Evolutionary conservation across 164 flowering plant species (phyloP), one percentile per base, ranked within the genome.

Genomic region (Kalanchoe fedtschenkoi): DNA sequence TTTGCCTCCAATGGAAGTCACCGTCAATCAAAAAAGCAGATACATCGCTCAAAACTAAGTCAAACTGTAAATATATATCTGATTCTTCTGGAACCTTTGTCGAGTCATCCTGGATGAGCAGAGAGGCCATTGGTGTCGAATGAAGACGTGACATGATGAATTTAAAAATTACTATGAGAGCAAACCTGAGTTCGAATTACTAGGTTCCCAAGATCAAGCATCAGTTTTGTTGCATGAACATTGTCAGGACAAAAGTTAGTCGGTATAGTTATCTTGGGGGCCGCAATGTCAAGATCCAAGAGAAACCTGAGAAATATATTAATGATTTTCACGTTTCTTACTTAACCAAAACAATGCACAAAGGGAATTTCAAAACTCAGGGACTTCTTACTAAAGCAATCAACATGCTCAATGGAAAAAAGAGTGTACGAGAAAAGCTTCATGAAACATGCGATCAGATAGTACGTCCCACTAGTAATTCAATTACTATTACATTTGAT

Each of bases 11-110:
- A 61, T 59, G 54, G 60, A 80, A 91, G 69, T 95, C 96, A 57
- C 99, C 99, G 76, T 95, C 99, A 56, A 91, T 84, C 71, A 95
- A 60, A 72, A 91, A 89, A 58, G 97, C 97, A 69, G 96, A 88
- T 61, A 95, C 86, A 77, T 95, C 99, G 67, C 88, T 95, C 70
- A 95, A 68, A 61, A 86, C 79, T 72, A 95, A 68, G 74, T 86
- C 81, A 77, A 95, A 95, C 69, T 86, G 89, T 74, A 89, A 60
- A 71, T 91, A 95, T 82, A 82, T 66, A 64, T 85, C 71, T 59
- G 57, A 69, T 72, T 80, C 90, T 68, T 75, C 72, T 15, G 80
- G 51, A 56, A 81, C 77, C 37, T 29, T 2, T 28, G 75, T 81
- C 69, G 56, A 1, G 32, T 87, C 85, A 76, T 90, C 98, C 98